A percentile compares a stretch with the other conserved stretches of the same genome.
phyloP scores from a whole-genome alignment of 306 rosid genomes.

The Prunus campanulata region DNA sequence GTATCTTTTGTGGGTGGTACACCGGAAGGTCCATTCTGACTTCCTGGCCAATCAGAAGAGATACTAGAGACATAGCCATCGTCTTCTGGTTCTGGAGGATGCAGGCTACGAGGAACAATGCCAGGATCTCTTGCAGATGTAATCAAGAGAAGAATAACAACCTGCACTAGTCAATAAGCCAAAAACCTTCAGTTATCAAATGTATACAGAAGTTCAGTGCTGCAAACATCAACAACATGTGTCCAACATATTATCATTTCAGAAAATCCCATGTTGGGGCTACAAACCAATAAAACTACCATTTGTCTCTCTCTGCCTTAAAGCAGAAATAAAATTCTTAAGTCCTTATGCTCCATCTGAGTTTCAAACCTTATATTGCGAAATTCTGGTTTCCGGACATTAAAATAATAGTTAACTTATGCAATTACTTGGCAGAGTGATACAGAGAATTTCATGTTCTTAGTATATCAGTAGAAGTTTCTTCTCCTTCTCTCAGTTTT shows the following conservation, averaged over 20 bases:
- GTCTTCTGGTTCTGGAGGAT: conserved; percentile 60
- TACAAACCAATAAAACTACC: not conserved
- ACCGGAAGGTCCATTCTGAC: conserved; percentile 27
- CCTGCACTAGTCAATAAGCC: conserved; percentile 41
- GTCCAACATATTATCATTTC: not conserved
- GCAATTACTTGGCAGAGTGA: not conserved
- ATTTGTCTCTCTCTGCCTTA: not conserved
- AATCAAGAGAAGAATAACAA: conserved; percentile 53
- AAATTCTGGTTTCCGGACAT: not conserved
- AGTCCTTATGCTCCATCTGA: conserved; percentile 6
- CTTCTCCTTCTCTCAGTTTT: not conserved
- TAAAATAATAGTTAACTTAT: not conserved
- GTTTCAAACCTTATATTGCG: not conserved
- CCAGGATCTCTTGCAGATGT: conserved; percentile 91
- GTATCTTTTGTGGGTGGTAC: conserved; percentile 59
- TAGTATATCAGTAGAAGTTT: not conserved
- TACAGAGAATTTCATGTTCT: not conserved
- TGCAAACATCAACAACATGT: not conserved
- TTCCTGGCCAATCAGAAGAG: conserved; percentile 38
- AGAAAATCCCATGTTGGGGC: not conserved
- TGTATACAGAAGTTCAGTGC: not conserved
- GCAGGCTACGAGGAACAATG: conserved; percentile 60
- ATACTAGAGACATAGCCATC: conserved; percentile 24
- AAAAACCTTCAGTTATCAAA: conserved; percentile 1
- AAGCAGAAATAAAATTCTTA: not conserved